A percentile compares a stretch with the other conserved stretches of the same genome.
phyloP scores from a whole-genome alignment of 1,284 basidiomycete genomes.

The Exobasidium rhododendri region DNA sequence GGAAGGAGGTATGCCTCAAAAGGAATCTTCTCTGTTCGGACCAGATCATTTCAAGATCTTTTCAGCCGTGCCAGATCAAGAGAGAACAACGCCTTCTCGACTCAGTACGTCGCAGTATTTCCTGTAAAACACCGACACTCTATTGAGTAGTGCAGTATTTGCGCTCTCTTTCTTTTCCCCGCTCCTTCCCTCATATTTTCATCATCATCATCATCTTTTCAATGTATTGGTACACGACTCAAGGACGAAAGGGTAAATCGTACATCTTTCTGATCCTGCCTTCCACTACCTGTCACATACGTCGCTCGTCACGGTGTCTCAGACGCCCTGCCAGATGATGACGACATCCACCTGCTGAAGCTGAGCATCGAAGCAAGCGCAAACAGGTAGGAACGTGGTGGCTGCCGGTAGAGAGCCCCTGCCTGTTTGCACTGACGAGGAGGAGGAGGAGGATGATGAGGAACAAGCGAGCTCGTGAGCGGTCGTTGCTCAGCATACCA shows the following conservation, averaged over 20 bases:
- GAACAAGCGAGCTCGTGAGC: too few relatives aligned
- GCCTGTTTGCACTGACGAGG: too few relatives aligned
- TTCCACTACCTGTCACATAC: too few relatives aligned
- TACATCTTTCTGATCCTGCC: too few relatives aligned
- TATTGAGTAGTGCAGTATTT: too few relatives aligned
- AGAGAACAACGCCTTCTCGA: slow-evolving; percentile 29
- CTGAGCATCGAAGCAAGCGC: slow-evolving; percentile 9
- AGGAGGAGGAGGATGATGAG: too few relatives aligned
- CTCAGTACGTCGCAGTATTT: slow-evolving; percentile 34
- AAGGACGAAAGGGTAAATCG: too few relatives aligned
- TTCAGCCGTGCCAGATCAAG: slow-evolving; percentile 51
- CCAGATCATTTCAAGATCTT: slow-evolving; percentile 57
- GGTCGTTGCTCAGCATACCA: too few relatives aligned
- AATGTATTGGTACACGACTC: not conserved
- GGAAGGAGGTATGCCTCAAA: not conserved
- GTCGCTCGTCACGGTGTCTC: too few relatives aligned
- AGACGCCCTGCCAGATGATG: slow-evolving; percentile 24
- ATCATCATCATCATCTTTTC: not conserved
- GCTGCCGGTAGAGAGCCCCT: not conserved
- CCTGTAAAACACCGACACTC: slow-evolving; percentile 23
- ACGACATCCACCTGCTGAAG: slow-evolving; percentile 17
- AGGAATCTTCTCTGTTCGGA: slow-evolving; percentile 19
- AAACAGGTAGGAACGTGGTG: slow-evolving; percentile 16
- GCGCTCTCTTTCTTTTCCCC: not conserved
- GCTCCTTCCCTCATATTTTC: not conserved